phyloP scores from a whole-genome alignment of 495 filamentous ascomycete species.

The Letharia columbiana region DNA sequence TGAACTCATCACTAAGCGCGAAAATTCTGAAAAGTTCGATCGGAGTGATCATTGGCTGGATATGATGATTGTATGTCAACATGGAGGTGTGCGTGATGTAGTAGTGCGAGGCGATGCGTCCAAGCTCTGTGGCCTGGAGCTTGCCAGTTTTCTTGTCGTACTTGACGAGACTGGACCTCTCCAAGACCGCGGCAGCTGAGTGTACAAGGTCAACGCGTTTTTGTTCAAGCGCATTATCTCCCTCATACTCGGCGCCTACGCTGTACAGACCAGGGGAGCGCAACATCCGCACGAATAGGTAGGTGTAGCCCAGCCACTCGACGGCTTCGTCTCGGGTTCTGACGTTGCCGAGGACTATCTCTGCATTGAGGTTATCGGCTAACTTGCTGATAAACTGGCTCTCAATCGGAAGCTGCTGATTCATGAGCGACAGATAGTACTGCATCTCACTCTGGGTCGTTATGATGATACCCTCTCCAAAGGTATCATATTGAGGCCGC shows the following conservation, averaged over 20 bases:
- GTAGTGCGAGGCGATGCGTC: constrained; percentile 92
- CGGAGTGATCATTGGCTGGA: constrained; percentile 81
- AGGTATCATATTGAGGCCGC: constrained; percentile 93
- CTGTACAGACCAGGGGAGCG: constrained; percentile 92
- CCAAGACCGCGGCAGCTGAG: constrained; percentile 80
- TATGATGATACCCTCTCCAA: constrained; percentile 97
- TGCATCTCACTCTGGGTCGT: constrained; percentile 90
- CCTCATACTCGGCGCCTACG: constrained; percentile 89
- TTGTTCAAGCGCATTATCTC: constrained; percentile 85
- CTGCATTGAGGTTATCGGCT: constrained; percentile 94
- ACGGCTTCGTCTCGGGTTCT: constrained; percentile 88
- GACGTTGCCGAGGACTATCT: constrained; percentile 93
- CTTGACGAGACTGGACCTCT: constrained; percentile 79
- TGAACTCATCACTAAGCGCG: constrained; percentile 94
- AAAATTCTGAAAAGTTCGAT: constrained; percentile 98
- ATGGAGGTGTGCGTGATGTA: constrained; percentile 96
- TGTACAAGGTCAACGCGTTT: constrained; percentile 95
- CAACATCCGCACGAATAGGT: constrained; percentile 96
- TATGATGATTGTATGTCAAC: constrained; percentile 90
- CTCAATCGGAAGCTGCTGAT: constrained; percentile 96
- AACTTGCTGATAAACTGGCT: constrained; percentile 90
- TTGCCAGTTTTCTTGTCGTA: constrained; percentile 93
- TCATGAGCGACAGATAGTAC: constrained; percentile 92
- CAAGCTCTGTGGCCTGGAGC: constrained; percentile 85
- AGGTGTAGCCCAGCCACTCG: constrained; percentile 98